phyloP scores from a whole-genome alignment of 1,284 basidiomycete genomes.

The Cutaneotrichosporon sp. region DNA sequence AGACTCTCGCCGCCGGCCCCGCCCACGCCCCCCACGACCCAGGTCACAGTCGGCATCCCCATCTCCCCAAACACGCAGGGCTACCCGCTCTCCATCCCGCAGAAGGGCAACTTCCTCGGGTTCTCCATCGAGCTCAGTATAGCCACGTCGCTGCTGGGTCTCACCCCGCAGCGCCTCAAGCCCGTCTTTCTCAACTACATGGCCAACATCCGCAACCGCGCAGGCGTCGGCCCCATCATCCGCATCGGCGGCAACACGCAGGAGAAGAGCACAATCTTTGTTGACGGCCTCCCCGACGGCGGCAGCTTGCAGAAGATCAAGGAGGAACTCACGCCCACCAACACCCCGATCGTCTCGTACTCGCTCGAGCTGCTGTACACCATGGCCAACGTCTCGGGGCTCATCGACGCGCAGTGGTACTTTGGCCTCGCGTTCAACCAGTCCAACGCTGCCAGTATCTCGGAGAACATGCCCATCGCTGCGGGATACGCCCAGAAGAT shows the following conservation, averaged over 20 bases:
- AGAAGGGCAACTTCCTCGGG: conserved; percentile 65
- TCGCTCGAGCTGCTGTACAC: conserved; percentile 63
- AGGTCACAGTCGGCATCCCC: conserved; percentile 31
- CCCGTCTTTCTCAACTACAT: conserved; percentile 73
- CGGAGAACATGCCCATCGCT: conserved; percentile 60
- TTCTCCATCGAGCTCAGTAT: conserved; percentile 74
- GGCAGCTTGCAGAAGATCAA: conserved; percentile 54
- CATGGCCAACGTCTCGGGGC: conserved; percentile 61
- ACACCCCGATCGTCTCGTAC: conserved; percentile 63
- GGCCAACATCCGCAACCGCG: conserved; percentile 60
- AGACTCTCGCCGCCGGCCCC: conserved; percentile 38
- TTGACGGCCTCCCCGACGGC: conserved; percentile 52
- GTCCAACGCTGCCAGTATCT: conserved; percentile 42
- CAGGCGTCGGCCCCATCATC: conserved; percentile 64
- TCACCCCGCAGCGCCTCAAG: conserved; percentile 46
- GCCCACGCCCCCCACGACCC: conserved; percentile 35
- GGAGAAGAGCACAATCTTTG: conserved; percentile 61
- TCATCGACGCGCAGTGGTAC: conserved; percentile 64
- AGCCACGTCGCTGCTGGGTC: conserved; percentile 63
- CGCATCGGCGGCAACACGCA: conserved; percentile 78
- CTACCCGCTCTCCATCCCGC: conserved; percentile 54
- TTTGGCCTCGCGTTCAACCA: conserved; percentile 61
- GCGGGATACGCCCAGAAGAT: conserved; percentile 59
- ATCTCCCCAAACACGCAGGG: conserved; percentile 24
- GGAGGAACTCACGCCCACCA: conserved; percentile 23